Evolutionary conservation across 164 flowering plant species (phyloP), one percentile per base, ranked within the genome.

Genomic region (Warburgia ugandensis): DNA sequence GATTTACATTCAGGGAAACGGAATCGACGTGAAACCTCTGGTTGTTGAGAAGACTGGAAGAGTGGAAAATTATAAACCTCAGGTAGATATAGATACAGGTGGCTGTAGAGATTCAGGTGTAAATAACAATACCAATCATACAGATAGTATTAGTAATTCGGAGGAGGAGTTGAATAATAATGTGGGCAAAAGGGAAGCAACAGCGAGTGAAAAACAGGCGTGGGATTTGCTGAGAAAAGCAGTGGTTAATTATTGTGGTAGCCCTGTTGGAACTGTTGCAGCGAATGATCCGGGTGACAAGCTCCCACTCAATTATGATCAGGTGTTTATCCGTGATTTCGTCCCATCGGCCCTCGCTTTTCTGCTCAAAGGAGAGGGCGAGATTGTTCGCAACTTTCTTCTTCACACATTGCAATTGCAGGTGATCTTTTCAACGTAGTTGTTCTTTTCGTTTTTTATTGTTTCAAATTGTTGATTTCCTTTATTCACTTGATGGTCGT

Each of bases 321-420:
- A 91, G 65, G 96, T 91, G 22, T 91, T 91, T 35, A 83, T 91
- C 39, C 78, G 96, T 8, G 98, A 91, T 66, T 91, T 91, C 52
- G 81, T 92, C n/a, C 99, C 99, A 0, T 84, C 99, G 0, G 99
- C 91, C 13, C 81, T 92, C 27, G 96, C 99, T 1, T 92, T 88
- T 63, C 58, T 86, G 82, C 89, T 92, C 16, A 88, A 73, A 57
- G 96, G 98, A 33, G 99, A 92, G 52, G 77, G 80, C 12, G 99
- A 88, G 58, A 88, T 92, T 38, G 97, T 92, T 23, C 73, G 71
- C 74, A 88, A 92, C 42, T 88, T 92, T 47, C 82, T 92, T 30
- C 94, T 88, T 46, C 96, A 92, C 54, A 92, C 94, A 0, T 74
- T 92, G 77, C 94, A 88, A 43, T 71, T 92, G 71, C 99, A 92